phyloP scores from a whole-genome alignment of 2,329 filamentous ascomycete species.

The Trichoderma sp. region DNA sequence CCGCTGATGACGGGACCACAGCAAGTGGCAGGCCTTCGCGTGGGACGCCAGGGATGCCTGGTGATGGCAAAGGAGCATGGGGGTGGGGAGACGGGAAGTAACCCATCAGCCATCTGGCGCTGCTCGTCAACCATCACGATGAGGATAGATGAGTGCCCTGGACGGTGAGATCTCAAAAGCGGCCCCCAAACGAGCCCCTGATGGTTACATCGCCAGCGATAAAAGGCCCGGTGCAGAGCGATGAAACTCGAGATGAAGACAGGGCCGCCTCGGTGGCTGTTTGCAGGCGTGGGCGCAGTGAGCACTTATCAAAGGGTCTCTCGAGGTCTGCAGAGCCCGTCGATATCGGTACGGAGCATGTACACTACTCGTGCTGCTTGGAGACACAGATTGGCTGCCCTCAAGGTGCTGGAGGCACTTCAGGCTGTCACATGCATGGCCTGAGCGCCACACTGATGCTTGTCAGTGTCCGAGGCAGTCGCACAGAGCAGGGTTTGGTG shows the following conservation, averaged over 20 bases:
- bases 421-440: constrained; percentile 12
- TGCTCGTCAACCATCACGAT: constrained; percentile 18
- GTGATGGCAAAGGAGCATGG: constrained; percentile 22
- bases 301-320: neutral
- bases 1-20: neutral
- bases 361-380: neutral
- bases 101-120: constrained; percentile 25
- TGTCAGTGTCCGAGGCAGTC: neutral
- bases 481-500: neutral
- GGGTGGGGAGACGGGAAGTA: constrained; percentile 27
- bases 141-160: constrained; percentile 12
- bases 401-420: neutral
- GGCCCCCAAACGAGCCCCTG: constrained; percentile 23
- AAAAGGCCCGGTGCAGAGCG: constrained; percentile 25
- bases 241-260: constrained; percentile 17
- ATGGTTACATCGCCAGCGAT: constrained; percentile 29
- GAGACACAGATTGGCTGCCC: neutral
- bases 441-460: neutral
- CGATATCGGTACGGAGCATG: neutral
- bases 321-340: neutral
- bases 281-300: neutral
- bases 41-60: constrained; percentile 17
- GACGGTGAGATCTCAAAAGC: constrained; percentile 25
- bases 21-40: constrained; percentile 19
- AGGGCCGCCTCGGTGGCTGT: constrained; percentile 2